These are phyloP conservation scores for Obelidium mucronatum DNA, from an alignment of 192 early-diverging fungal genomes.

Conservation along the genomic window DNA sequence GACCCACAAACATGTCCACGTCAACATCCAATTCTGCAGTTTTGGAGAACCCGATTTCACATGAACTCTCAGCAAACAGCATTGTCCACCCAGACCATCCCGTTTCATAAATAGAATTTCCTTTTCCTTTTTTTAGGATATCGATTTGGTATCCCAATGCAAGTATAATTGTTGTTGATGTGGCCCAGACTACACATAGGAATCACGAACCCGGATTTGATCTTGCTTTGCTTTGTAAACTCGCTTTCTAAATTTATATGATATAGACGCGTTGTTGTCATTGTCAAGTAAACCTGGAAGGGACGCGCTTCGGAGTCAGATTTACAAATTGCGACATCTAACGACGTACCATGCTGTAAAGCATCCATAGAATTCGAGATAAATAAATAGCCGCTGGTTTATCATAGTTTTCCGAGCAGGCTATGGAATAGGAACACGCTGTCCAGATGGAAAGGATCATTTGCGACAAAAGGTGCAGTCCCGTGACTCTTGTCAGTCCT, in stretches of 20 bases:
- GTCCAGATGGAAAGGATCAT: neutral
- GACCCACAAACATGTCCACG: slow-evolving; percentile 3
- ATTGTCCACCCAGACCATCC: slow-evolving; percentile 10
- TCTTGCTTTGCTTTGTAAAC: neutral
- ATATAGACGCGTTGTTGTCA: neutral
- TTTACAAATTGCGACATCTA: neutral
- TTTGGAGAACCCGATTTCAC: neutral
- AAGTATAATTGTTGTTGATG: neutral
- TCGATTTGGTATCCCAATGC: neutral
- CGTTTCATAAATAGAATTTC: neutral
- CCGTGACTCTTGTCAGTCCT: neutral
- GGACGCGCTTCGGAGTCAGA: neutral
- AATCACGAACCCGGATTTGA: neutral
- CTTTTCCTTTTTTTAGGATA: neutral
- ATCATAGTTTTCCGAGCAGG: neutral
- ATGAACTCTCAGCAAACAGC: neutral
- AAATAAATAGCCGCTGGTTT: neutral
- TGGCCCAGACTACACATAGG: neutral
- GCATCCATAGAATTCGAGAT: neutral
- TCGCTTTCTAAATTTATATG: neutral
- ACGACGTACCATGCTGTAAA: neutral
- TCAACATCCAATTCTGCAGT: neutral
- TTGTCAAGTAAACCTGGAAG: neutral
- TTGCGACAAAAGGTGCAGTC: neutral
- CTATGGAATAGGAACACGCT: neutral